A percentile compares a stretch with the other conserved stretches of the same genome.
These are phyloP conservation scores for Tulasnella sp. DNA, from an alignment of 768 basidiomycete species.

Conservation along the genomic window DNA sequence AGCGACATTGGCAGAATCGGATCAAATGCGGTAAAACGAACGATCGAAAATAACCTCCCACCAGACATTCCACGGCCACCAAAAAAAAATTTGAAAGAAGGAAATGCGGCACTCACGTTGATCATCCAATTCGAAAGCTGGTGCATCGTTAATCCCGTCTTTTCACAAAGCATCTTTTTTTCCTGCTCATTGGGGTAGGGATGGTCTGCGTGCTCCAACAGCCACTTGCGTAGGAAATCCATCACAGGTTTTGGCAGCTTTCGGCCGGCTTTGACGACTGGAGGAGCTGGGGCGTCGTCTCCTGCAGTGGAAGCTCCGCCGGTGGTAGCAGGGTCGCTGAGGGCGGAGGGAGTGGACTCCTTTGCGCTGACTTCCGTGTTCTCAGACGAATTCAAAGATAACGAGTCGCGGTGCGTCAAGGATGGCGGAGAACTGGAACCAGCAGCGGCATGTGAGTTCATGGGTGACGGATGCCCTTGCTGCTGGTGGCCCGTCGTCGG, in stretches of 20 bases:
- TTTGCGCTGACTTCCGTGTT: background rate
- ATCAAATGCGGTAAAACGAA: too few species aligned
- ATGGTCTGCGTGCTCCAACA: constrained; percentile 80
- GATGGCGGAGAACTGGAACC: background rate
- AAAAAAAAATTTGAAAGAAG: background rate
- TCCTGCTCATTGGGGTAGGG: constrained; percentile 86
- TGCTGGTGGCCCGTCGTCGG: background rate
- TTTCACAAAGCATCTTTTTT: constrained; percentile 81
- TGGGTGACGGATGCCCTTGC: background rate
- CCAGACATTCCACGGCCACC: background rate
- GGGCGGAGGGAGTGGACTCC: background rate
- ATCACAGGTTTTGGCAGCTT: constrained; percentile 88
- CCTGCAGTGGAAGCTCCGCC: background rate
- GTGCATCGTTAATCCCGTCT: constrained; percentile 79
- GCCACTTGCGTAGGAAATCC: constrained; percentile 81
- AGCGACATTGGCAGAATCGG: too few species aligned
- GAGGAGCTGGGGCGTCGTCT: background rate
- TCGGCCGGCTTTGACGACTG: constrained; percentile 40
- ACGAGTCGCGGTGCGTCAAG: background rate
- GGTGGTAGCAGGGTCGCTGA: too few species aligned
- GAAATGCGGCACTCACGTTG: constrained; percentile 44
- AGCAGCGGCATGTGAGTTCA: background rate
- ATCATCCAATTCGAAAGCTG: constrained; percentile 95
- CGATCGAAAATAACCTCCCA: too few species aligned
- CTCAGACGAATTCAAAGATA: background rate